Conservation (phyloP, 495 filamentous ascomycete species). For the Hypoxylon trugodes region DNA sequence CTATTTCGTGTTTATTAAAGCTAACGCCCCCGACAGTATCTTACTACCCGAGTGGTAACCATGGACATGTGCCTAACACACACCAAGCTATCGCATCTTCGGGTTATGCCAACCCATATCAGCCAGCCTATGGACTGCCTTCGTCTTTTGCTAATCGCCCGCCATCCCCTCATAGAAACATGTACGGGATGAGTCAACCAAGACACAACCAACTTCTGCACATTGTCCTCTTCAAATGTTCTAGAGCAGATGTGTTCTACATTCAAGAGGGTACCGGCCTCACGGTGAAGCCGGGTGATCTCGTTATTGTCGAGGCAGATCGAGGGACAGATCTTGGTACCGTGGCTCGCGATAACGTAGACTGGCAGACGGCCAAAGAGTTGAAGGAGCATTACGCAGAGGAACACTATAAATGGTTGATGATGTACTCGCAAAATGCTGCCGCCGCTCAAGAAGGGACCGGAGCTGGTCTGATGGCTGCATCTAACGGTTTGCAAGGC, state of each 20-base stretch:
- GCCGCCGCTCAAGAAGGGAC: conserved; percentile 64
- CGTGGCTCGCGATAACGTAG: conserved; percentile 84
- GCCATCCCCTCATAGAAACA: conserved; percentile 64
- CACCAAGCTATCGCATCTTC: conserved; percentile 53
- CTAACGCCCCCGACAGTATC: conserved; percentile 53
- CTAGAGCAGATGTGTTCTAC: conserved; percentile 93
- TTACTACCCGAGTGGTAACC: conserved; percentile 55
- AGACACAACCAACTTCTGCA: conserved; percentile 85
- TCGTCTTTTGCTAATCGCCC: conserved; percentile 64
- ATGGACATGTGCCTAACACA: conserved; percentile 33
- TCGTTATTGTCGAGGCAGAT: conserved; percentile 97
- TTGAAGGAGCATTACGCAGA: conserved; percentile 87
- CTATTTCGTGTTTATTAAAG: not conserved
- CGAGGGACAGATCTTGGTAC: conserved; percentile 95
- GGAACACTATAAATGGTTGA: conserved; percentile 95
- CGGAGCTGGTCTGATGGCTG: conserved; percentile 63
- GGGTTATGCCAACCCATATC: conserved; percentile 50
- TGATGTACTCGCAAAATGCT: conserved; percentile 91
- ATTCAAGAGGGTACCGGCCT: conserved; percentile 94
- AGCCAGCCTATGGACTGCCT: conserved; percentile 57
- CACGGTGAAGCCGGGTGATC: conserved; percentile 85
- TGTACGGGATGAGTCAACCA: conserved; percentile 69
- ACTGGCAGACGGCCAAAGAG: conserved; percentile 83
- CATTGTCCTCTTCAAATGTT: conserved; percentile 95
- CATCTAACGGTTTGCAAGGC: conserved; percentile 66